Percentiles rank a stretch among this genome's conserved stretches.
Evolutionary conservation across 1,139 yeast genomes (phyloP).

Genomic region (Candida sp.): DNA sequence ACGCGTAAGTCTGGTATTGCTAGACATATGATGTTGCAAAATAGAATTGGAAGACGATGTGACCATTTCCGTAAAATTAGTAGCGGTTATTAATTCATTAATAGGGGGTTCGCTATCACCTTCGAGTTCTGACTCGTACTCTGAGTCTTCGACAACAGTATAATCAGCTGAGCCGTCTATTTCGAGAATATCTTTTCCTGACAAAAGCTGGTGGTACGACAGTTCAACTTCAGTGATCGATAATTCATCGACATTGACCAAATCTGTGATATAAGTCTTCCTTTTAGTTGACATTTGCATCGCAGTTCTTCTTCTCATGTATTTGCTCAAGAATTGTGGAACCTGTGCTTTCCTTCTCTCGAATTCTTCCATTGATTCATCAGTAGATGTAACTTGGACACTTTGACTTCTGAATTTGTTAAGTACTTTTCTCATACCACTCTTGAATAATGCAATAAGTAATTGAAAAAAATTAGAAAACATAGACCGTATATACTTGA

Average conservation of each 20-base stretch:
- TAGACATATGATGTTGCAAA: slow-evolving; percentile 32
- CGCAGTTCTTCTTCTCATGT: slow-evolving; percentile 11
- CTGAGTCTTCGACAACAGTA: slow-evolving; percentile 11
- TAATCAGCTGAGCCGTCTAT: slow-evolving; percentile 48
- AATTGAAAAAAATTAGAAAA: slow-evolving; percentile 20
- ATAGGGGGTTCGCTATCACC: slow-evolving; percentile 11
- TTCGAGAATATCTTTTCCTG: slow-evolving; percentile 35
- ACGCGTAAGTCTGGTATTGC: slow-evolving; percentile 36
- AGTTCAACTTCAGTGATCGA: slow-evolving; percentile 19
- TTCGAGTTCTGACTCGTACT: slow-evolving; percentile 16
- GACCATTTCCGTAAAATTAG: slow-evolving; percentile 27
- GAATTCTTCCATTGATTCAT: slow-evolving; percentile 19
- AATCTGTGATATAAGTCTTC: slow-evolving; percentile 4
- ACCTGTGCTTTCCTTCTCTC: slow-evolving; percentile 17
- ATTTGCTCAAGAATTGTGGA: slow-evolving; percentile 24
- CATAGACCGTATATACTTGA: slow-evolving; percentile 15
- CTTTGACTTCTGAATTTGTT: neutral
- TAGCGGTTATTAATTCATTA: slow-evolving; percentile 27
- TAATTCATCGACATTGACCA: slow-evolving; percentile 18
- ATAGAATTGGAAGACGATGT: slow-evolving; percentile 17
- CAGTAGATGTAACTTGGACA: slow-evolving; percentile 3
- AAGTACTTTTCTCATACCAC: neutral
- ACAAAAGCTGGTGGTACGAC: slow-evolving; percentile 21
- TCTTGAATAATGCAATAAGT: slow-evolving; percentile 15
- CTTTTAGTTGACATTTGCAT: slow-evolving; percentile 2